phyloP scores from a whole-genome alignment of 2,329 filamentous ascomycete genomes.

The Aureobasidium sp. region DNA sequence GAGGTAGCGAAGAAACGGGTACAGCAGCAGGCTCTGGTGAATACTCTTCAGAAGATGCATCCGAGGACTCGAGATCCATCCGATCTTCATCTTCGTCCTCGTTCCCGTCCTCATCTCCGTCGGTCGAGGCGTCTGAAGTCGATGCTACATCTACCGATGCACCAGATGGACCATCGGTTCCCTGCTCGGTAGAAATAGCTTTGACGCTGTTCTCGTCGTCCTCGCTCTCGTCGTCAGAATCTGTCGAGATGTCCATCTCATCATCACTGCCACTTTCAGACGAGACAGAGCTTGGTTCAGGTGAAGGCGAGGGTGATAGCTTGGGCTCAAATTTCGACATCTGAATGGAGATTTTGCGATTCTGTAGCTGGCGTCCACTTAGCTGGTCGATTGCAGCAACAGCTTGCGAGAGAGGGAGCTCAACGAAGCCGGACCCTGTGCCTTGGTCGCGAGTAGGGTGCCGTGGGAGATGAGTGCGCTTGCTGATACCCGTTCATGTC shows the following conservation, averaged over 20 bases:
- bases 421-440: neutral
- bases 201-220: constrained; percentile 21
- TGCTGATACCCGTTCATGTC: neutral
- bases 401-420: constrained; percentile 10
- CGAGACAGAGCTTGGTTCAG: neutral
- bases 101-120: neutral
- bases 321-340: constrained; percentile 5
- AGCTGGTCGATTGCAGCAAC: constrained; percentile 13
- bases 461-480: neutral
- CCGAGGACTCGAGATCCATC: constrained; percentile 14
- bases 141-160: neutral
- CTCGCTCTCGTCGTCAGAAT: constrained; percentile 17
- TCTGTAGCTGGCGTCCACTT: neutral
- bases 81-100: constrained; percentile 2
- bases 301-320: neutral
- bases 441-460: neutral
- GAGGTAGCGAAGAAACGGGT: neutral
- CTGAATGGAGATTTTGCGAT: neutral
- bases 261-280: constrained; percentile 9
- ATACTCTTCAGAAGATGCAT: constrained; percentile 9
- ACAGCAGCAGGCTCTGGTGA: constrained; percentile 7
- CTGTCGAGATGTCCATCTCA: constrained; percentile 16
- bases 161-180: neutral
- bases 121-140: neutral
- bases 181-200: constrained; percentile 18